Base-by-base conservation (phyloP, 306 rosid species). In the Sophora flavescens region DNA sequence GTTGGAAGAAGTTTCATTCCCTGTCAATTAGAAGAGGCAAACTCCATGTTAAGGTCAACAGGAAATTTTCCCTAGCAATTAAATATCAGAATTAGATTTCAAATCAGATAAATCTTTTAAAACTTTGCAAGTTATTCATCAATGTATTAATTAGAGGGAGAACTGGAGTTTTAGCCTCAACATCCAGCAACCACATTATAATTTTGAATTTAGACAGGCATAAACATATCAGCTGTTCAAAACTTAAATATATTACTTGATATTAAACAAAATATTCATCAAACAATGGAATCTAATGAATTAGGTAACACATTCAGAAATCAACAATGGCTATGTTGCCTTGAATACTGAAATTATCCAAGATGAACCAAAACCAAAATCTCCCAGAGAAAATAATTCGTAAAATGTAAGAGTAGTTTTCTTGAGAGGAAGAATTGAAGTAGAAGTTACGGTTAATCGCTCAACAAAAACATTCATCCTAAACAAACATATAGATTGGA, bases 1-100 rank as follows among this genome's bases (percentile, higher is more conserved):
- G 97, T 92, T 44, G 98, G 98, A 60, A 95, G 92, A 79, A 95
- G 95, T 88, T 92, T 92, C 97, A 90, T 89, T 73, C 97, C 97
- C 97, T 94, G 89, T 70, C 80, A 89, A 78, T 36, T 47, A 67
- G 76, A 91, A 78, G 75, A 82, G 62, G 76, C 60, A 54, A 16
- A 42, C 65, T 42, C 45, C 63, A 76, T 56, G 18, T 77, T 54
- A 76, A n/a, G 69, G 62, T 11, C 79, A 28, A 22, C 42, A 66
- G 50, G 41, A 70, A 72, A 54, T 13, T 58, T 69, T 32, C 18
- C 59, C n/a, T n/a, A 26, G 36, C n/a, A n/a, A 57, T 59, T 50
- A 63, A 68, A 22, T 18, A 73, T 63, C 74, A 57, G 33, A 62
- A 72, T n/a, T 71, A n/a, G 72, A 26, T 45, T 6, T 54, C 35